phyloP scores from a whole-genome alignment of 768 basidiomycete genomes.

The Rhodotorula graminis region DNA sequence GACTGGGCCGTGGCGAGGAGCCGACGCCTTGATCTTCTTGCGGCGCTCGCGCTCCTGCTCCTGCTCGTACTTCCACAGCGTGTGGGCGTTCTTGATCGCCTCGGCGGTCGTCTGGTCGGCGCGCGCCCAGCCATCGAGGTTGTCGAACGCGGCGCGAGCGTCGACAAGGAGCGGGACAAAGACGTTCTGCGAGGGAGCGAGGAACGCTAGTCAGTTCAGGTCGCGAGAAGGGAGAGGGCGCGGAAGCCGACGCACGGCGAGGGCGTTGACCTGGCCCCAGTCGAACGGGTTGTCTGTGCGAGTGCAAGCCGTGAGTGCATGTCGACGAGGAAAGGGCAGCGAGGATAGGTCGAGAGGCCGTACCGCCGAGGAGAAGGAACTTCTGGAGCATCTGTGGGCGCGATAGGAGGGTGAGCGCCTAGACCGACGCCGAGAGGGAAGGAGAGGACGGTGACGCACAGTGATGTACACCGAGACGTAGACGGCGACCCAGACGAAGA shows the following conservation, averaged over 20 bases:
- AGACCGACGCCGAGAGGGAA: not conserved
- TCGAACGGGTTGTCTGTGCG: conserved; percentile 16
- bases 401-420: not conserved
- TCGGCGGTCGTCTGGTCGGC: no score
- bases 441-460: not conserved
- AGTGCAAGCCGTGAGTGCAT: no score
- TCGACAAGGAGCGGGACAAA: not conserved
- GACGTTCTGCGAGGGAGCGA: not conserved
- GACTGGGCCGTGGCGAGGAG: no score
- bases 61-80: no score
- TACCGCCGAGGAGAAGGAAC: not conserved
- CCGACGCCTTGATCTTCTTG: no score
- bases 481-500: not conserved
- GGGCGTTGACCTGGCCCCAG: conserved; percentile 11
- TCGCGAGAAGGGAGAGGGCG: not conserved
- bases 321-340: no score
- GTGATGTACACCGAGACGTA: not conserved
- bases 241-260: not conserved
- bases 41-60: no score
- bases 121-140: not conserved
- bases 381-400: not conserved
- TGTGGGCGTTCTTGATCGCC: no score
- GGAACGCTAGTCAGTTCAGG: no score
- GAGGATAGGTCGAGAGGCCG: not conserved
- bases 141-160: conserved; percentile 1